Conservation (phyloP, 768 basidiomycete genomes). For the Mycena floridula region DNA sequence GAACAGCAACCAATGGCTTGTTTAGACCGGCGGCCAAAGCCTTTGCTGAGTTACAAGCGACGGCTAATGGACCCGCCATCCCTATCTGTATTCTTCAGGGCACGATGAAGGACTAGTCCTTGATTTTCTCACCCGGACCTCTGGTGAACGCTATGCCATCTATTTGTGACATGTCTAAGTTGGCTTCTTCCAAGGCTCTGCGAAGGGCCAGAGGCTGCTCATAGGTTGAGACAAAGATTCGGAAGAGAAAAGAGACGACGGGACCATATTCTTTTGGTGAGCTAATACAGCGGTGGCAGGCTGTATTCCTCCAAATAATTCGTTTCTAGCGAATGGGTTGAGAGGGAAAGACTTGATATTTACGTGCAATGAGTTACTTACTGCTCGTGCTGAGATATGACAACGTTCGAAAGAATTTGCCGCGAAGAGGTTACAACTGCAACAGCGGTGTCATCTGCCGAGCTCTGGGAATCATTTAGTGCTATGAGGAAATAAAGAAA, state of each 20-base stretch:
- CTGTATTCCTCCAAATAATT: constrained; percentile 66
- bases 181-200: constrained; percentile 66
- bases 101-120: too few species aligned
- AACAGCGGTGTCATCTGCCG: constrained; percentile 92
- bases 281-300: constrained; percentile 70
- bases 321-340: constrained; percentile 48
- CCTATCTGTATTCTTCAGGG: constrained; percentile 32
- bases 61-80: constrained; percentile 74
- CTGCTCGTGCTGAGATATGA: constrained; percentile 75
- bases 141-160: constrained; percentile 90
- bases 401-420: constrained; percentile 75
- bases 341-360: too few species aligned
- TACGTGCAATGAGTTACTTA: too few species aligned
- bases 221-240: not conserved
- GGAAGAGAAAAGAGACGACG: constrained; percentile 1
- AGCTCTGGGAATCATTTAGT: too few species aligned
- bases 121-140: constrained; percentile 63
- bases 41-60: constrained; percentile 80
- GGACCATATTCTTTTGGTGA: constrained; percentile 77
- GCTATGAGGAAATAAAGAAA: too few species aligned
- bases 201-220: constrained; percentile 50
- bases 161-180: constrained; percentile 51
- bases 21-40: constrained; percentile 69
- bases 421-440: constrained; percentile 74
- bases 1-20: constrained; percentile 84